Conservation (phyloP, 352 stramenopile genomes). For the Pythium phragmitis region DNA sequence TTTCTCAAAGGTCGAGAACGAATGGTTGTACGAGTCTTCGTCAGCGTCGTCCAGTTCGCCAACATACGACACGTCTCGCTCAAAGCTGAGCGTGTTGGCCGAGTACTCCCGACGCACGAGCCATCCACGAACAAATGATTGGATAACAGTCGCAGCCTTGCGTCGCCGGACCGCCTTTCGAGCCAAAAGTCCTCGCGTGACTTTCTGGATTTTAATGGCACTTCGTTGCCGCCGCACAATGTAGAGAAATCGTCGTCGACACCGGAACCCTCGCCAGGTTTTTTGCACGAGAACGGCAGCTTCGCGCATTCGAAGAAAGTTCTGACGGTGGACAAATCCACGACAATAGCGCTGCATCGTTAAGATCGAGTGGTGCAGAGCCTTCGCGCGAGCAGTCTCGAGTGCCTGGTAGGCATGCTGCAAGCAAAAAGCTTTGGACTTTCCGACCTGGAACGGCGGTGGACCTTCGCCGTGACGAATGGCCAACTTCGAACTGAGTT, state of each 20-base stretch:
- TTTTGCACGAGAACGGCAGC: conserved; percentile 56
- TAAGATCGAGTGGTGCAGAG: conserved; percentile 70
- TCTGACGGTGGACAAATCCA: conserved; percentile 48
- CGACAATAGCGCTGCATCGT: conserved; percentile 74
- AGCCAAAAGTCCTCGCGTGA: conserved; percentile 43
- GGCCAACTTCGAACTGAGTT: conserved; percentile 38
- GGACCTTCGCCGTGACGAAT: conserved; percentile 32
- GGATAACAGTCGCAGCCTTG: conserved; percentile 56
- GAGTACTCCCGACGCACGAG: conserved; percentile 76
- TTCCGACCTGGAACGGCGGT: conserved; percentile 77
- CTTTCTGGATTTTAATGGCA: conserved; percentile 53
- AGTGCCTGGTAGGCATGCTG: conserved; percentile 67
- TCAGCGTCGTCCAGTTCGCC: conserved; percentile 54
- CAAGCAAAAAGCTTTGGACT: conserved; percentile 81
- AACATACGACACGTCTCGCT: conserved; percentile 75
- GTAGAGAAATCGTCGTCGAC: conserved; percentile 42
- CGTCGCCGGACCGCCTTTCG: conserved; percentile 42
- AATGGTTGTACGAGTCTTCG: conserved; percentile 53
- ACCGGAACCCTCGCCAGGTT: conserved; percentile 49
- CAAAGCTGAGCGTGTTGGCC: conserved; percentile 77
- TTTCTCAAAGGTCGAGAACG: conserved; percentile 32
- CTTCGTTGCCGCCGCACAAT: conserved; percentile 40
- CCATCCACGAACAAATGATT: conserved; percentile 82
- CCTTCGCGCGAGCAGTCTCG: conserved; percentile 56
- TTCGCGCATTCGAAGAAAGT: conserved; percentile 50